phyloP scores from a whole-genome alignment of 768 basidiomycete genomes.

The Suillus lakei region DNA sequence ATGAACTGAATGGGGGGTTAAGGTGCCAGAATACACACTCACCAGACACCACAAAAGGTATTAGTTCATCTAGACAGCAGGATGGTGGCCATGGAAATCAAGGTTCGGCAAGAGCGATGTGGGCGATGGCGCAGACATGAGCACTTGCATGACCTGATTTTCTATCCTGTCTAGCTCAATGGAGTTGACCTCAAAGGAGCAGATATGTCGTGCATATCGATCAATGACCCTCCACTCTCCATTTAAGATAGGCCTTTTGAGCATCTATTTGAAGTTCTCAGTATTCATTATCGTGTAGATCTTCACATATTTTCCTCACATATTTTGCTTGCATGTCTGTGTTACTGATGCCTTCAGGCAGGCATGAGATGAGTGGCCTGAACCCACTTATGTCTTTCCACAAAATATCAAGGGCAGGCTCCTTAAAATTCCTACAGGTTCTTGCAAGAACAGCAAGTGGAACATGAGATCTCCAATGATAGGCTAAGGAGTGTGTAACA shows the following conservation, averaged over 20 bases:
- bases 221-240: background rate
- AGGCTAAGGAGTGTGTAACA: constrained; percentile 89
- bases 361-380: background rate
- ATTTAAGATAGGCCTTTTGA: background rate
- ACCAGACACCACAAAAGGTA: constrained; percentile 87
- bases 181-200: background rate
- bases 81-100: constrained; percentile 88
- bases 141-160: background rate
- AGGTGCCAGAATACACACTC: constrained; percentile 83
- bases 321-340: background rate
- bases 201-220: background rate
- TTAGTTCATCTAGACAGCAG: constrained; percentile 90
- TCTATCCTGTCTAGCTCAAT: background rate
- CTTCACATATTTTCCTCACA: background rate
- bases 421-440: no score
- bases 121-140: no score
- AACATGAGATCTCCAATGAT: no score
- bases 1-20: constrained; percentile 76
- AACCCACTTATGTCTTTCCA: no score
- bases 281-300: no score
- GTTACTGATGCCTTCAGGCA: background rate
- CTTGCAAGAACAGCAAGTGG: no score
- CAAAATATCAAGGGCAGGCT: no score
- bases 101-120: no score
- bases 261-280: no score